Evolutionary conservation across 495 filamentous ascomycete species (phyloP), one percentile per base, ranked within the genome.

Genomic region (Xylaria intraflava): DNA sequence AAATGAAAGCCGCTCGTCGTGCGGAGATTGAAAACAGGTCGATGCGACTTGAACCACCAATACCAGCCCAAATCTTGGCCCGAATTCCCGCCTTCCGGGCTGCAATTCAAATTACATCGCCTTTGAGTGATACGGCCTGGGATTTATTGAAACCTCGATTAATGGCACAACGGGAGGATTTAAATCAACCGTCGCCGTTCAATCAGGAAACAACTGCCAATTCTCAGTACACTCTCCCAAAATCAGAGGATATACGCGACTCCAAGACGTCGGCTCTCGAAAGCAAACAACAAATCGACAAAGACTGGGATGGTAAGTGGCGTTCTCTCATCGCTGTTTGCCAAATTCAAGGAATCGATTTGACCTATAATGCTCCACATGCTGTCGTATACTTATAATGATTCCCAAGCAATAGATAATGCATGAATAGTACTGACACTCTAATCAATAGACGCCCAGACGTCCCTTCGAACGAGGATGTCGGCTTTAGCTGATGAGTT

Each of bases 21-120:
- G 69, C 72, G 4, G 87, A 87, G 58, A 89, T 89, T 53, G 85
- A 89, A 62, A 75, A 75, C 29, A 79, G 84, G 17, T 84, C 83
- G 59, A 59, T 76, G 62, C 66, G 73, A 23, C 66, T 90, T 14
- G 61, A 80, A 31, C 87, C 86, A 12, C 83, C 86, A 16, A 62
- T 90, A 38, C 59, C 66, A 20, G 64, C 82, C 27, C 70, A 71
- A 51, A 68, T 87, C 12, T 71, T 90, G 31, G 72, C 71, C 35
- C 81, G 83, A 51, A 84, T 89, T 62, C 78, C 83, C 8, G 79
- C 85, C 0, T 89, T 86, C 56, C 79, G 84, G 56, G 83, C 83
- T 12, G 83, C 87, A 12, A 74, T 83, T 31, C 80, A 86, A 35
- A 86, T 88, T 40, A 74, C 78, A 14, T 68, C 74, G 17, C 78